Percentiles rank a stretch among this genome's conserved stretches.
Evolutionary conservation across 495 filamentous ascomycete genomes (phyloP).

Genomic region (Lichenothelia convexa): DNA sequence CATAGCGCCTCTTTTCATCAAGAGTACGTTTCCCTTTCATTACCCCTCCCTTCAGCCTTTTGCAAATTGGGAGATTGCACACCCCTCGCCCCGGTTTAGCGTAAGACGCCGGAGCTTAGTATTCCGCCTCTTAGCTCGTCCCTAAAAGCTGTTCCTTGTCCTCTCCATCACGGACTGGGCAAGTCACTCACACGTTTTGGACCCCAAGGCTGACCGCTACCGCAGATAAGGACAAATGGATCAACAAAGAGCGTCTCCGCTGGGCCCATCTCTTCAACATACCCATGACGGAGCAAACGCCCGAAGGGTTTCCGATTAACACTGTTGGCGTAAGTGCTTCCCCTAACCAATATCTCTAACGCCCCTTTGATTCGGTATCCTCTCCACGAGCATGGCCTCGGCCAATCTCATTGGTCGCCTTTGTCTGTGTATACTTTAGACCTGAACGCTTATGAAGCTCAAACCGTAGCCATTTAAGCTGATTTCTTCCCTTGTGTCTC

Average conservation of each 20-base stretch:
- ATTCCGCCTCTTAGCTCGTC: too few relatives aligned
- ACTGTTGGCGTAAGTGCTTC: slow-evolving; percentile 28
- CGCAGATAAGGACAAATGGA: slow-evolving; percentile 51
- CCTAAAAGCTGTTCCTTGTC: too few relatives aligned
- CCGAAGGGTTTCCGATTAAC: slow-evolving; percentile 39
- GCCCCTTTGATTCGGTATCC: too few relatives aligned
- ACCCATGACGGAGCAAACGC: slow-evolving; percentile 32
- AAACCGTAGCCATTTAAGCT: too few relatives aligned
- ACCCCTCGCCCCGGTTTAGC: neutral
- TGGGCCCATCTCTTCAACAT: slow-evolving; percentile 42
- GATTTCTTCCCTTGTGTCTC: too few relatives aligned
- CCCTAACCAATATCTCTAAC: too few relatives aligned
- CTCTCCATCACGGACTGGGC: neutral
- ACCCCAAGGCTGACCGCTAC: slow-evolving; percentile 1
- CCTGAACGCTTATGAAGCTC: too few relatives aligned
- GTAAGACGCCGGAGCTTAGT: too few relatives aligned
- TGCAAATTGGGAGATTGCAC: too few relatives aligned
- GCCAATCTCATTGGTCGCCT: too few relatives aligned
- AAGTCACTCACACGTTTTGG: neutral
- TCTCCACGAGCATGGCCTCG: too few relatives aligned
- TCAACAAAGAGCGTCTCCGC: slow-evolving; percentile 37
- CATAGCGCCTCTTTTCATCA: slow-evolving; percentile 44
- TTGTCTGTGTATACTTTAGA: too few relatives aligned
- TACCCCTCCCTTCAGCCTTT: neutral
- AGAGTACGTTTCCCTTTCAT: slow-evolving; percentile 30